A percentile compares a stretch with the other conserved stretches of the same genome.
These are phyloP conservation scores for Arachnopeziza araneosa DNA, from an alignment of 2,329 filamentous ascomycete genomes.

Conservation along the genomic window DNA sequence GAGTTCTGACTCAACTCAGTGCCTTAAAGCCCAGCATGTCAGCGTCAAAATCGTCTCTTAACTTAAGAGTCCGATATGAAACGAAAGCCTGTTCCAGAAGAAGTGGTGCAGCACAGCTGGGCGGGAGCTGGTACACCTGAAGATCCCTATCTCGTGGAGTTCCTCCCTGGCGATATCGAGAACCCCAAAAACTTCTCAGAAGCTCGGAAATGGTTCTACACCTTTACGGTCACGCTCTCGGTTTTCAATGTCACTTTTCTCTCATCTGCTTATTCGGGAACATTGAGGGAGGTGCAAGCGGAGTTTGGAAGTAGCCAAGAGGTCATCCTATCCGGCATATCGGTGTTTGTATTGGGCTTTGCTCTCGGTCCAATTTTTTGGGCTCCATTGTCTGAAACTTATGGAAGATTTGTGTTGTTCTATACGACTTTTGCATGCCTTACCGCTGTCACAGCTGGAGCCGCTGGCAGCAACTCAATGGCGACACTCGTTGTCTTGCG, in stretches of 20 bases:
- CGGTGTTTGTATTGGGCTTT: constrained; percentile 39
- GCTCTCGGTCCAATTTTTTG: constrained; percentile 37
- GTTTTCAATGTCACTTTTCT: constrained; percentile 35
- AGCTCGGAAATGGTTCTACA: constrained; percentile 34
- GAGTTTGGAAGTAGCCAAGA: constrained; percentile 32
- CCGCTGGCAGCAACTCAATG: constrained; percentile 50
- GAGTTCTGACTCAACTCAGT: neutral
- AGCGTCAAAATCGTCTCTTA: too few relatives aligned
- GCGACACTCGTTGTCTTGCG: constrained; percentile 58
- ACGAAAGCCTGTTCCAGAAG: neutral
- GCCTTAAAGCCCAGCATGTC: too few relatives aligned
- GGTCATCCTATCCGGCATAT: constrained; percentile 35
- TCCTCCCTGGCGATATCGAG: constrained; percentile 35
- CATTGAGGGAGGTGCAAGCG: constrained; percentile 28
- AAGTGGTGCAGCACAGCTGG: neutral
- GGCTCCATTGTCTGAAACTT: constrained; percentile 41
- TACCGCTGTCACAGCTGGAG: constrained; percentile 54
- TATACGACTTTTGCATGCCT: constrained; percentile 49
- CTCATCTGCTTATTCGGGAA: constrained; percentile 36
- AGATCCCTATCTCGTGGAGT: constrained; percentile 36
- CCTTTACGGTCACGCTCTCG: constrained; percentile 31
- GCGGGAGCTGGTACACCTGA: constrained; percentile 34
- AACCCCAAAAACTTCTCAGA: constrained; percentile 33
- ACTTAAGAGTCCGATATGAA: neutral
- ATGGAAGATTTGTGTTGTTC: constrained; percentile 54